Evolutionary conservation across 2,329 filamentous ascomycete genomes (phyloP), one percentile per base, ranked within the genome.

Genomic region (Dactylellina drechsleri): DNA sequence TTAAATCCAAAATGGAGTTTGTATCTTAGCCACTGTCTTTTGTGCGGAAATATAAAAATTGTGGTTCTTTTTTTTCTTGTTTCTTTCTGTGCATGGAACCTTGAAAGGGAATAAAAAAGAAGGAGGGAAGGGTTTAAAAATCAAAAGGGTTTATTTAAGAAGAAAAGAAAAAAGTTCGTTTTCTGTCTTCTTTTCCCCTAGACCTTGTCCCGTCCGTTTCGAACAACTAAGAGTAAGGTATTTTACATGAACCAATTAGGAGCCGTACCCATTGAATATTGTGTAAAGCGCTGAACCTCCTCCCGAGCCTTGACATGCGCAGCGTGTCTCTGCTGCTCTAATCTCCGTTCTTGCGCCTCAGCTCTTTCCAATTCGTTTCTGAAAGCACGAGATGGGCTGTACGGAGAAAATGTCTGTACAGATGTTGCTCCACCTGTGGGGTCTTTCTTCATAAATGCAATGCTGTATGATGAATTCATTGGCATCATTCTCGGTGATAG

Each of bases 251-350:
- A 74, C 70, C 70, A 74, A 74, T 74, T 67, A 67, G 70, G 62
- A 74, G 70, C 62, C 70, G 70, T 74, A 74, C 70, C 70, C 70
- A 66, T 74, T 74, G 70, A 74, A 59, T 74, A 74, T 74, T 74
- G 56, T 62, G 70, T 67, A 67, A 74, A 74, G 23, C 70, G 70
- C 61, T 66, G 70, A 57, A 67, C 70, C 58, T 74, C 70, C 70
- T 74, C 70, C 62, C 62, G 62, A 74, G 70, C 70, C 47, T 74
- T 74, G 62, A 74, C 62, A 53, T 74, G 70, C 58, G 62, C 70
- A 45, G 70, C 70, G 2, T 67, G 70, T 59, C 70, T 62, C 53
- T 74, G 70, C 62, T 74, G 62, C 23, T 74, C 70, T 74, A 74
- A 74, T 74, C 70, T 74, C 70, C 70, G 70, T 59, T 74, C 70